Base-by-base conservation (phyloP, 805 yeast genomes). In the Candida suzukii region DNA sequence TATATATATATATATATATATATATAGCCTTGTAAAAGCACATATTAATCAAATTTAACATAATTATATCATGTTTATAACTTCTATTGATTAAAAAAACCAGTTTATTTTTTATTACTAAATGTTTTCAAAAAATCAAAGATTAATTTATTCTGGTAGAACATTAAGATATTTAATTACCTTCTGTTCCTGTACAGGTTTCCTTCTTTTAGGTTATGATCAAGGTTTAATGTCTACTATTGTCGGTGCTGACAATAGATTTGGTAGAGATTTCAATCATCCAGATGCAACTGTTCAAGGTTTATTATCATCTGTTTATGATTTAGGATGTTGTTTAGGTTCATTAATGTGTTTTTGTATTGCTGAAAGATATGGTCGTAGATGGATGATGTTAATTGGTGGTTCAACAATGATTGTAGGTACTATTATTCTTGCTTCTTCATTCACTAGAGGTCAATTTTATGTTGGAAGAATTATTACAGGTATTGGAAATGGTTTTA, bases 141-240 rank as follows among this genome's bases (percentile, higher is more conserved):
- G 26, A n/a, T n/a, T n/a, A n/a, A n/a, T n/a, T 33, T 28, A 31
- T 19, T 8, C 60, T 33, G 90, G 90, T 44, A 68, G 72, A 48
- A 60, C 64, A 25, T 72, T 77, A 35, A 67, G 76, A 47, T 53
- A 57, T 25, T 55, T 70, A 17, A 63, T 76, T 40, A 74, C 90
- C 7, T 66, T 74, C 39, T 69, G 77, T 36, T 83, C 90, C 38
- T 78, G 78, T 39, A 59, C 71, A 27, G 88, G 84, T 1, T 81
- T 82, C 58, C 69, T 77, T 10, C 68, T 83, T 41, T 83, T 83
- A 52, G 91, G 91, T 42, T 83, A 81, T 52, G 88, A 83, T 54
- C 91, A 83, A 59, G 91, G 91, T 56, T 74, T 83, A 39, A 82
- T 83, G 88, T 71, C 83, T 24, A 74, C 78, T 49, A 58, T 78